These are phyloP conservation scores for Moniliophthora roreri DNA, from an alignment of 1,284 basidiomycete genomes.

Conservation along the genomic window DNA sequence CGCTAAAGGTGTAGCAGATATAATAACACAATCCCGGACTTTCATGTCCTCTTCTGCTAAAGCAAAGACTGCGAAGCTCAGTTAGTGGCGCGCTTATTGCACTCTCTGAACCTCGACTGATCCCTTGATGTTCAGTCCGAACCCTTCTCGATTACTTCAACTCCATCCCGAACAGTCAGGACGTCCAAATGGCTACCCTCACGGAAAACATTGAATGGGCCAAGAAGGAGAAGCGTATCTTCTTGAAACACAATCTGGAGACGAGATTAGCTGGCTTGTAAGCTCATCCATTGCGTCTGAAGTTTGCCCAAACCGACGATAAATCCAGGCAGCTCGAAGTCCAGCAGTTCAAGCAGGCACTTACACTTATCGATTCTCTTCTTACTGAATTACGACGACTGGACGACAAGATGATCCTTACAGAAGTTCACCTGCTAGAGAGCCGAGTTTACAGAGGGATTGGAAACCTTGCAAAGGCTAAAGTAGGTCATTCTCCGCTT, in stretches of 20 bases:
- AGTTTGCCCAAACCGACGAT: not conserved
- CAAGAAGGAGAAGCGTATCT: conserved; percentile 89
- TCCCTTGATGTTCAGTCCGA: conserved; percentile 57
- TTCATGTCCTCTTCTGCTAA: conserved; percentile 97
- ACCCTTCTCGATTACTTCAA: conserved; percentile 91
- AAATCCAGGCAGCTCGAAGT: conserved; percentile 70
- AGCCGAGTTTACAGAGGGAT: conserved; percentile 89
- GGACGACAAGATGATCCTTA: conserved; percentile 98
- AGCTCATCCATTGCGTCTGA: conserved; percentile 27
- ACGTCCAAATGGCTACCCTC: conserved; percentile 84
- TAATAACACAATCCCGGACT: conserved; percentile 83
- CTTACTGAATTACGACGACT: conserved; percentile 90
- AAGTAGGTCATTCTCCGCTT: conserved; percentile 48
- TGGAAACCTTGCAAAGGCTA: conserved; percentile 93
- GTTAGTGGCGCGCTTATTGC: conserved; percentile 41
- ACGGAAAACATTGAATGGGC: conserved; percentile 95
- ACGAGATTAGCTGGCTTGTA: conserved; percentile 85
- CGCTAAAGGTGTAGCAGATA: conserved; percentile 81
- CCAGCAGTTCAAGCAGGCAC: conserved; percentile 76
- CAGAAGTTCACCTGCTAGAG: conserved; percentile 95
- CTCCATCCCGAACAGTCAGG: conserved; percentile 72
- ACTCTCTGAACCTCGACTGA: conserved; percentile 15
- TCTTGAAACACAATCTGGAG: conserved; percentile 93
- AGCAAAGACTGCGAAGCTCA: conserved; percentile 97
- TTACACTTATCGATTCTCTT: conserved; percentile 82